Percentiles rank a stretch among this genome's conserved stretches.
Evolutionary conservation across 805 yeast species (phyloP).

Genomic region (Groenewaldozyma tartarivorans): DNA sequence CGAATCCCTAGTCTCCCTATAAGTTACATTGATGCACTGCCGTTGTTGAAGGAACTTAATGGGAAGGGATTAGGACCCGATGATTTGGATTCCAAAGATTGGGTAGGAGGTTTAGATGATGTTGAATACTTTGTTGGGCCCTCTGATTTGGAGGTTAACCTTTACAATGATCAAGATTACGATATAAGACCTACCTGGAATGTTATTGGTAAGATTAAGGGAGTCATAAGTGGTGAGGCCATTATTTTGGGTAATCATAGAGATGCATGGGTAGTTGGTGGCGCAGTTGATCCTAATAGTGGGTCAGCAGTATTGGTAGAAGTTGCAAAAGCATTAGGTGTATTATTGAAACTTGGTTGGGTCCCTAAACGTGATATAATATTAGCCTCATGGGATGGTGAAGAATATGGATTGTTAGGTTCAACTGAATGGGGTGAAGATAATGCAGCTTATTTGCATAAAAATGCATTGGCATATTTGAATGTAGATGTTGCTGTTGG

Average conservation of each 20-base stretch:
- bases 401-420: constrained; percentile 63
- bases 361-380: constrained; percentile 61
- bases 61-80: constrained; percentile 42
- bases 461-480: constrained; percentile 53
- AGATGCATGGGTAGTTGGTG: constrained; percentile 74
- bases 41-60: constrained; percentile 48
- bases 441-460: constrained; percentile 35
- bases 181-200: constrained; percentile 53
- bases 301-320: constrained; percentile 62
- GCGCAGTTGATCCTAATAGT: constrained; percentile 72
- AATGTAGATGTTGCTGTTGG: constrained; percentile 59
- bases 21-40: constrained; percentile 51
- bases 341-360: constrained; percentile 50
- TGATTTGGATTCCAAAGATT: constrained; percentile 27
- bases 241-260: constrained; percentile 67
- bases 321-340: constrained; percentile 49
- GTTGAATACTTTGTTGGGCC: constrained; percentile 49
- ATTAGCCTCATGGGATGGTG: constrained; percentile 77
- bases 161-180: constrained; percentile 53
- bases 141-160: constrained; percentile 35
- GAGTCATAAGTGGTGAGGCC: constrained; percentile 42
- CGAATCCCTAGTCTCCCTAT: constrained; percentile 64
- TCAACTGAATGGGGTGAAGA: constrained; percentile 73
- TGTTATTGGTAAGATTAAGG: constrained; percentile 52
- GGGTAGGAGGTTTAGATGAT: constrained; percentile 37